Percentiles rank a stretch among this genome's conserved stretches.
Conservation (phyloP, 441 rosid genomes). For the Eruca vesicaria region DNA sequence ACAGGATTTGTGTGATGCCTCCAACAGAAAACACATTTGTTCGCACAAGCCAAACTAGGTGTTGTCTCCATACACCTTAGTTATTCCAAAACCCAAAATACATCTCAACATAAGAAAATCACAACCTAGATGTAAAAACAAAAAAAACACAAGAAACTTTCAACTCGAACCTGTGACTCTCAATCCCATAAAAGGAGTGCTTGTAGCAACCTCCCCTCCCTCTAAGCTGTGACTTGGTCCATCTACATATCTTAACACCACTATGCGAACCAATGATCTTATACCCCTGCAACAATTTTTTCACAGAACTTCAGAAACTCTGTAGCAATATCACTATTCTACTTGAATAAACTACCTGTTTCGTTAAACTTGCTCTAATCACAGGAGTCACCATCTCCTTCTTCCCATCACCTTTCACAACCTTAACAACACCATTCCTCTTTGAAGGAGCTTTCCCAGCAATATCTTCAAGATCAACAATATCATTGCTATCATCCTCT, state of each 20-base stretch:
- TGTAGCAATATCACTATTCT: background rate
- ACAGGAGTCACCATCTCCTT: slow-evolving; percentile 94
- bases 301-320: slow-evolving; percentile 7
- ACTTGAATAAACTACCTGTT: slow-evolving; percentile 59
- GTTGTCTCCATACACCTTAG: slow-evolving; percentile 97
- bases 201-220: slow-evolving; percentile 99
- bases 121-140: background rate
- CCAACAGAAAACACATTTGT: slow-evolving; percentile 98
- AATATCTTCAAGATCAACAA: slow-evolving; percentile 91
- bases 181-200: slow-evolving; percentile 97
- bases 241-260: slow-evolving; percentile 94
- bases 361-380: slow-evolving; percentile 87
- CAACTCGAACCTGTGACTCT: slow-evolving; percentile 80
- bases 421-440: slow-evolving; percentile 38
- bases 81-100: slow-evolving; percentile 6
- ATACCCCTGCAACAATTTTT: slow-evolving; percentile 76
- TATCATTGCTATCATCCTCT: slow-evolving; percentile 29
- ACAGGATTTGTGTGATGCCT: slow-evolving; percentile 99
- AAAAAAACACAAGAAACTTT: background rate
- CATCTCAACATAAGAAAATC: slow-evolving; percentile 1
- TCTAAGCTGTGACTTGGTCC: slow-evolving; percentile 99
- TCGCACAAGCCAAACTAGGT: slow-evolving; percentile 96
- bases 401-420: slow-evolving; percentile 51
- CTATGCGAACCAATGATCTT: slow-evolving; percentile 95
- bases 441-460: slow-evolving; percentile 86